These are phyloP conservation scores for Candida boleticola DNA, from an alignment of 805 yeast species.

Conservation along the genomic window DNA sequence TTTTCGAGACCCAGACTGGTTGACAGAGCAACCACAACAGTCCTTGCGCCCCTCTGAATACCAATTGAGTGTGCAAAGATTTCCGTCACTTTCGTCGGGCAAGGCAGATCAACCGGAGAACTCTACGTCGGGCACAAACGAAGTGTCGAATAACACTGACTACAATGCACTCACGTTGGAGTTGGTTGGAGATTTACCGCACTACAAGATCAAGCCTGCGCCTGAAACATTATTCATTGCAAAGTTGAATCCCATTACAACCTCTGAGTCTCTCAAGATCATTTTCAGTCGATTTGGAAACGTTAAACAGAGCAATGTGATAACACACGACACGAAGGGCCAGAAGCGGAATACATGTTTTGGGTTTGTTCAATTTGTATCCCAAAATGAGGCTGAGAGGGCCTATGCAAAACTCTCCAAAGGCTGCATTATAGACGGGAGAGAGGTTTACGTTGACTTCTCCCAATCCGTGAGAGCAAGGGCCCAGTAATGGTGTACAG, in stretches of 20 bases:
- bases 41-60: slow-evolving; percentile 15
- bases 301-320: slow-evolving; percentile 38
- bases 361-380: slow-evolving; percentile 60
- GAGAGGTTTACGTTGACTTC: slow-evolving; percentile 65
- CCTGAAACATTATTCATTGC: slow-evolving; percentile 64
- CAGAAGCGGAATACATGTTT: slow-evolving; percentile 51
- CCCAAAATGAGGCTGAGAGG: slow-evolving; percentile 49
- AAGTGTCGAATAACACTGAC: slow-evolving; percentile 9
- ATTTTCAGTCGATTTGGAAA: slow-evolving; percentile 64
- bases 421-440: slow-evolving; percentile 57
- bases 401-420: slow-evolving; percentile 64
- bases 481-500: not conserved
- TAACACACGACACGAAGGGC: slow-evolving; percentile 47
- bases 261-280: slow-evolving; percentile 51
- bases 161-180: slow-evolving; percentile 61
- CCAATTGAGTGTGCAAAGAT: slow-evolving; percentile 12
- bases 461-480: slow-evolving; percentile 41
- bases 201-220: slow-evolving; percentile 56
- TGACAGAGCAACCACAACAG: slow-evolving; percentile 15
- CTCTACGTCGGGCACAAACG: slow-evolving; percentile 14
- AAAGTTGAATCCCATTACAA: slow-evolving; percentile 60
- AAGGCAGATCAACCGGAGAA: slow-evolving; percentile 14
- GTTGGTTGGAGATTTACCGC: slow-evolving; percentile 61
- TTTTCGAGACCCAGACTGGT: slow-evolving; percentile 30
- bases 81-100: slow-evolving; percentile 27